Base-by-base conservation (phyloP, 1,284 basidiomycete genomes). In the Vanrija sp. region DNA sequence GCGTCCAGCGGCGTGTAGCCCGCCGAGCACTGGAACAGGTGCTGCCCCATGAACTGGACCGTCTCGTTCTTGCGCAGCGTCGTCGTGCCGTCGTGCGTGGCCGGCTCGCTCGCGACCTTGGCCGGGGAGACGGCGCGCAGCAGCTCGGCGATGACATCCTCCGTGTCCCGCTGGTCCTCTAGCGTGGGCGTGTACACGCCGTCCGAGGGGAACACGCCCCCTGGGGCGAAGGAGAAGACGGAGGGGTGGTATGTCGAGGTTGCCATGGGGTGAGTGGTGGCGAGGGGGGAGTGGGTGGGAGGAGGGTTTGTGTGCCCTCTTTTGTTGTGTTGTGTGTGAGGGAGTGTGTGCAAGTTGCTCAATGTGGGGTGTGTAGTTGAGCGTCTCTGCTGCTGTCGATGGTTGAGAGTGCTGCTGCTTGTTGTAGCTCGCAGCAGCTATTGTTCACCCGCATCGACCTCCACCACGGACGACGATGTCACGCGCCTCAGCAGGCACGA, bases 1-100 rank as follows among this genome's bases (percentile, higher is more conserved):
- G 93, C 91, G 72, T 97, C 93, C 64, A 95, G 86, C 25, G 83
- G 85, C n/a, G 79, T 81, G 69, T 89, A 95, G 49, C 84, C 80
- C 6, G 80, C 75, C 0, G 91, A 84, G 15, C 34, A 14, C 18
- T 63, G 58, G 57, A 75, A 72, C 39, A 76, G 65, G 65, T 64
- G 46, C 55, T 57, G 5, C 61, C 69, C 46, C 19, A 77, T 62
- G 52, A 68, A 77, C 18, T 62, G 49, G 16, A 64, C 65, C 59
- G 76, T 75, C 40, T 71, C 69, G 7, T 25, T 42, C 42, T 66
- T 65, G 18, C 71, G 55, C 16, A 72, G 55, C 6, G 38, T 52
- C 0, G 68, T 68, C 2, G 44, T 46, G 12, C 46, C 53, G 4
- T 45, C 46, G 38, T 67, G 60, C 0, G 74, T 70, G 9, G 58